Evolutionary conservation across 1,284 basidiomycete species (phyloP).

Genomic region (Pterula multifida): DNA sequence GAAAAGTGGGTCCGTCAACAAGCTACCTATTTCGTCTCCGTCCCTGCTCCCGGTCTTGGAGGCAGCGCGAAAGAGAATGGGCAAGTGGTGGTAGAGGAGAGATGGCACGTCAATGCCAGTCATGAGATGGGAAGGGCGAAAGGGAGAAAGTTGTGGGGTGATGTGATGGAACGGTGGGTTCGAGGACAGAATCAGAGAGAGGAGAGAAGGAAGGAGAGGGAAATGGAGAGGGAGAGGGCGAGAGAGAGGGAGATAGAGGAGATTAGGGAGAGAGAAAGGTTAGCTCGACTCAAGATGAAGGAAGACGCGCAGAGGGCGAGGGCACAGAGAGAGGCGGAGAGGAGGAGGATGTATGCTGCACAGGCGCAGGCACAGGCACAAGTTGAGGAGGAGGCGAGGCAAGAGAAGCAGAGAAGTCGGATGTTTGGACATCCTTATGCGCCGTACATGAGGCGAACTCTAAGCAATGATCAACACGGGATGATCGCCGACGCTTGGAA

Average conservation of each 20-base stretch:
- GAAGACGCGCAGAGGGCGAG: background rate
- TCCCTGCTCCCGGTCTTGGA: background rate
- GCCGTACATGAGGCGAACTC: constrained; percentile 19
- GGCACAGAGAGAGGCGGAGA: constrained; percentile 26
- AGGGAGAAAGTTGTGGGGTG: background rate
- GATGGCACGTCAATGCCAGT: background rate
- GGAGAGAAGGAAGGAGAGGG: background rate
- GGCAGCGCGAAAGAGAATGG: background rate
- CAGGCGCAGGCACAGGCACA: constrained; percentile 17
- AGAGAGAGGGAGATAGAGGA: background rate
- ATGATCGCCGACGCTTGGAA: constrained; percentile 37
- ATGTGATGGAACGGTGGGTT: background rate
- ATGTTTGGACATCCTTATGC: constrained; percentile 25
- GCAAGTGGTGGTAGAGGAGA: background rate
- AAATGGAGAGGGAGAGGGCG: background rate
- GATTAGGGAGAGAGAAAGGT: background rate
- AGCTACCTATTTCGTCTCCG: background rate
- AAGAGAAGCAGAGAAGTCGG: constrained; percentile 18
- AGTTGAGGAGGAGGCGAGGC: constrained; percentile 14
- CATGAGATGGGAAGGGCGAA: background rate
- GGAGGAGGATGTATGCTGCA: constrained; percentile 26
- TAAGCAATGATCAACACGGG: constrained; percentile 12
- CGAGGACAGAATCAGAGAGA: background rate
- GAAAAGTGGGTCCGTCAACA: background rate
- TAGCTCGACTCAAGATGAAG: background rate